Conservation (phyloP, 495 filamentous ascomycete species). For the Penicillium flavigenum region DNA sequence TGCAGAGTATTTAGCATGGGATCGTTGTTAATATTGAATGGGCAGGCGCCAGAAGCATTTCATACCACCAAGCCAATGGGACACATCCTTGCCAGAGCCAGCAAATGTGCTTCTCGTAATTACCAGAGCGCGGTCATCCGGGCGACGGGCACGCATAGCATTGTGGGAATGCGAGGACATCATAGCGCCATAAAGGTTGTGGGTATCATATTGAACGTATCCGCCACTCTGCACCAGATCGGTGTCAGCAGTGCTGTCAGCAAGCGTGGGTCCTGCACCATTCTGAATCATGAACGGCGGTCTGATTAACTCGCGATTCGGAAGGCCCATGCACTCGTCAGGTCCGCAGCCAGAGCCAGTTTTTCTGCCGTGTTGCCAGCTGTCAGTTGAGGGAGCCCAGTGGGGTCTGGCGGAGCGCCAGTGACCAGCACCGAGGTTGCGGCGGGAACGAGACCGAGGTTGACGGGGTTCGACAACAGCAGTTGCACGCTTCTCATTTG, state of each 20-base stretch:
- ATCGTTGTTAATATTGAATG: neutral
- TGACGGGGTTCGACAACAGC: neutral
- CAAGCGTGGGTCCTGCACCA: constrained; percentile 17
- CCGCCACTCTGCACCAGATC: constrained; percentile 20
- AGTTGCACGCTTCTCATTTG: constrained; percentile 5
- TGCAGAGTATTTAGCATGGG: constrained; percentile 1
- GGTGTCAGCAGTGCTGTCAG: constrained; percentile 14
- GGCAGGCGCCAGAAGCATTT: constrained; percentile 55
- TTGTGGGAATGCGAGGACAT: constrained; percentile 14
- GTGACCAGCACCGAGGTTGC: constrained; percentile 20
- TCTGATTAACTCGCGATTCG: constrained; percentile 15
- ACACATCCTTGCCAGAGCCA: constrained; percentile 65
- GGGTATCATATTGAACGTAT: constrained; percentile 23
- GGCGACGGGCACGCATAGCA: constrained; percentile 17
- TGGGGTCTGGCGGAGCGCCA: constrained; percentile 13
- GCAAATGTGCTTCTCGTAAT: constrained; percentile 74
- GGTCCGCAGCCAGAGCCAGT: constrained; percentile 17
- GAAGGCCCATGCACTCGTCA: constrained; percentile 16
- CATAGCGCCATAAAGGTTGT: constrained; percentile 25
- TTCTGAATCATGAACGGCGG: constrained; percentile 25
- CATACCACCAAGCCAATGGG: constrained; percentile 67
- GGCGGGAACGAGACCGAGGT: constrained; percentile 8
- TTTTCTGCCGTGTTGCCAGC: constrained; percentile 14
- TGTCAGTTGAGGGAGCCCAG: neutral
- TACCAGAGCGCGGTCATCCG: constrained; percentile 62